A percentile compares a stretch with the other conserved stretches of the same genome.
Conservation (phyloP, 2,329 filamentous ascomycete species). For the Hymenotorrendiella dingleyae region DNA sequence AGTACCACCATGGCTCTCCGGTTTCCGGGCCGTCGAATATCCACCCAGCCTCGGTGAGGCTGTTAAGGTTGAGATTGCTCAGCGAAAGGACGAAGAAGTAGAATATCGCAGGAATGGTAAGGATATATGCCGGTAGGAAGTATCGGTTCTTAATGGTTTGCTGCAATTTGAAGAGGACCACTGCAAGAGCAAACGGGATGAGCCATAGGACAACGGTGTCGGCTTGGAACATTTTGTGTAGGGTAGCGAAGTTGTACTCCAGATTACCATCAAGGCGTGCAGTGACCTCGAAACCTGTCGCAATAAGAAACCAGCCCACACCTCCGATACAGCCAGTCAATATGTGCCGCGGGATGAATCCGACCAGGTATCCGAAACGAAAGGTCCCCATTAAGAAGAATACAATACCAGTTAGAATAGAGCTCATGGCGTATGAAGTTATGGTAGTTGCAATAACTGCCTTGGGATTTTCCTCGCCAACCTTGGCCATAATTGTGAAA, state of each 20-base stretch:
- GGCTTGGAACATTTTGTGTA: slow-evolving; percentile 64
- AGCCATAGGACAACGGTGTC: slow-evolving; percentile 80
- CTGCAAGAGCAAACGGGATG: slow-evolving; percentile 69
- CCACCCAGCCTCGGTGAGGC: slow-evolving; percentile 73
- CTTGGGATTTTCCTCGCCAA: slow-evolving; percentile 75
- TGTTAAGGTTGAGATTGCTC: slow-evolving; percentile 59
- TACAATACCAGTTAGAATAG: slow-evolving; percentile 81
- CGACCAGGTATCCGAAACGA: slow-evolving; percentile 84
- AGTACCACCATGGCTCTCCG: slow-evolving; percentile 94
- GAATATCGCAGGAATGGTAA: slow-evolving; percentile 69
- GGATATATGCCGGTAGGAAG: slow-evolving; percentile 80
- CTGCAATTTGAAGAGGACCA: slow-evolving; percentile 71
- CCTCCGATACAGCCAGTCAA: slow-evolving; percentile 95
- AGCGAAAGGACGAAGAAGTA: slow-evolving; percentile 70
- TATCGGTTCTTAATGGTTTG: slow-evolving; percentile 74
- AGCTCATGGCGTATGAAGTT: slow-evolving; percentile 82
- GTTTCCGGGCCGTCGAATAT: slow-evolving; percentile 80
- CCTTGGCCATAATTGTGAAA: slow-evolving; percentile 69
- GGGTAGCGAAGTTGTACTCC: slow-evolving; percentile 70
- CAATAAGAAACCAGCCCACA: slow-evolving; percentile 89
- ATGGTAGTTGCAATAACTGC: slow-evolving; percentile 93
- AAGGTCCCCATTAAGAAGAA: slow-evolving; percentile 89
- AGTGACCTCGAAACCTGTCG: slow-evolving; percentile 90
- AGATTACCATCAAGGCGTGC: slow-evolving; percentile 81
- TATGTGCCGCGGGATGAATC: slow-evolving; percentile 95